These are phyloP conservation scores for Hygrocybe punicea DNA, from an alignment of 768 basidiomycete genomes.

Conservation along the genomic window DNA sequence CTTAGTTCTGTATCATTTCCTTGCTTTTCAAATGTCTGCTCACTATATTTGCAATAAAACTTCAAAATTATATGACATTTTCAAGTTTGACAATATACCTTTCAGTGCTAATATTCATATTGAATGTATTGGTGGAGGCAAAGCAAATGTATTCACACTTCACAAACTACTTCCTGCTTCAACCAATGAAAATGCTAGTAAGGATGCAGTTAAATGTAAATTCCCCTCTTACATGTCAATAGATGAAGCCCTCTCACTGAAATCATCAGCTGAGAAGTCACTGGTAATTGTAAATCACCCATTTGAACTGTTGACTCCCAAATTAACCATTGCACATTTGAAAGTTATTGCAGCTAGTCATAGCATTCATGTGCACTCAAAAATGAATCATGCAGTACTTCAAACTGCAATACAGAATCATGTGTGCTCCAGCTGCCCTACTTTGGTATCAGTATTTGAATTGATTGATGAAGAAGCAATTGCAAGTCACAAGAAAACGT, in stretches of 20 bases:
- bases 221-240: too few relatives aligned
- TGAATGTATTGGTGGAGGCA: too few relatives aligned
- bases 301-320: background rate
- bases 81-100: too few relatives aligned
- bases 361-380: background rate
- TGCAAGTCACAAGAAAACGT: too few relatives aligned
- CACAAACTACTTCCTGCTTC: background rate
- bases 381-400: background rate
- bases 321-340: background rate
- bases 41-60: too few relatives aligned
- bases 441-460: background rate
- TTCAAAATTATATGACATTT: too few relatives aligned
- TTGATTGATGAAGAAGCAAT: too few relatives aligned
- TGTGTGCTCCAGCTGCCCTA: background rate
- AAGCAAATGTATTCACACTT: background rate
- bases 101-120: too few relatives aligned
- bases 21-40: background rate
- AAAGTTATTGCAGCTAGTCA: background rate
- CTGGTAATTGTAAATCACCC: background rate
- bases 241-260: too few relatives aligned
- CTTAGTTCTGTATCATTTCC: background rate
- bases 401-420: background rate
- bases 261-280: background rate
- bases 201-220: background rate
- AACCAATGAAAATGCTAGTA: background rate